Evolutionary conservation across 768 basidiomycete genomes (phyloP).

Genomic region (Gloeophyllum trabeum): DNA sequence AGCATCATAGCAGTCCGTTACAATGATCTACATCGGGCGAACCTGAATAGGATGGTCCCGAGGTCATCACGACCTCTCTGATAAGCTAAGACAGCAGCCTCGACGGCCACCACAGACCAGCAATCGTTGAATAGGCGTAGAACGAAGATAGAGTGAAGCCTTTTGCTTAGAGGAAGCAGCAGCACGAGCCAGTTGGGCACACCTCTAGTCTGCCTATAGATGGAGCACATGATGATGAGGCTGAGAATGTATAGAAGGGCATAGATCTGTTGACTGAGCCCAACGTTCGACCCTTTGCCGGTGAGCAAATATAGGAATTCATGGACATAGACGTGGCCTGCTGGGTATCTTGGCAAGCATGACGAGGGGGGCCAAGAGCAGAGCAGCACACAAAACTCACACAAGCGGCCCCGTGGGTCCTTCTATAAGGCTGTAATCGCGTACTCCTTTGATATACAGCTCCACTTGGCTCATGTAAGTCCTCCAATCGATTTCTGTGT

Average conservation of each 20-base stretch:
- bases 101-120: constrained; percentile 62
- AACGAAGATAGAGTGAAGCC: constrained; percentile 88
- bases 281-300: constrained; percentile 44
- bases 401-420: constrained; percentile 93
- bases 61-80: constrained; percentile 46
- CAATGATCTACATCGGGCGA: constrained; percentile 13
- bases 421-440: constrained; percentile 68
- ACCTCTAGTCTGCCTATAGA: constrained; percentile 52
- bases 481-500: constrained; percentile 97
- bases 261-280: constrained; percentile 70
- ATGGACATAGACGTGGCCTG: constrained; percentile 84
- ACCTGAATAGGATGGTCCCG: constrained; percentile 70
- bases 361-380: not conserved
- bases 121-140: constrained; percentile 94
- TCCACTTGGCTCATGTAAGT: constrained; percentile 90
- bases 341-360: constrained; percentile 65
- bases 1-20: constrained; percentile 4
- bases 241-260: constrained; percentile 60
- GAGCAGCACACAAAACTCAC: constrained; percentile 29
- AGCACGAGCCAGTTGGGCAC: constrained; percentile 65
- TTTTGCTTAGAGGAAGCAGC: constrained; percentile 78
- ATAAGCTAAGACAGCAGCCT: constrained; percentile 58
- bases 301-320: constrained; percentile 56
- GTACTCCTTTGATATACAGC: constrained; percentile 68
- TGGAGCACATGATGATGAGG: constrained; percentile 48